phyloP scores from a whole-genome alignment of 805 yeast species.

The Wickerhamomyces queroliae region DNA sequence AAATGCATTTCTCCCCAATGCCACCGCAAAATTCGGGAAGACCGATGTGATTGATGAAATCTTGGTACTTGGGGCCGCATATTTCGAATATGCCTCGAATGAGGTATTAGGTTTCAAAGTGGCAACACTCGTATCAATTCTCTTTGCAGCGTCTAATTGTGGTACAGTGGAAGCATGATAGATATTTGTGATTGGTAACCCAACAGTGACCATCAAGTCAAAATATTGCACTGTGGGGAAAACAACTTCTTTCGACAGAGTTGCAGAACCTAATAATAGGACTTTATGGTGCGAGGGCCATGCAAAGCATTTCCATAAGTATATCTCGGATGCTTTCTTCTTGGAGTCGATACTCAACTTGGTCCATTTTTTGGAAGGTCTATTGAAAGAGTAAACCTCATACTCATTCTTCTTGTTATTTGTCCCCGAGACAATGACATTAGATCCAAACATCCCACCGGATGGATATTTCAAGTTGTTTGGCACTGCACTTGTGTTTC shows the following conservation, averaged over 20 bases:
- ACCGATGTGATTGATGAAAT: constrained; percentile 63
- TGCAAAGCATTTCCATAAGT: constrained; percentile 61
- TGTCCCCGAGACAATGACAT: constrained; percentile 56
- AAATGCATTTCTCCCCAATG: constrained; percentile 69
- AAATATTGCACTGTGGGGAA: constrained; percentile 35
- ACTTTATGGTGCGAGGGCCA: constrained; percentile 80
- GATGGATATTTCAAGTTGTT: constrained; percentile 46
- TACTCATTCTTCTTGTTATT: constrained; percentile 36
- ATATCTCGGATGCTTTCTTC: constrained; percentile 36
- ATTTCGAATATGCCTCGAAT: constrained; percentile 68
- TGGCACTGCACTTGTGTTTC: constrained; percentile 32
- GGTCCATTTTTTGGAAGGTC: constrained; percentile 58
- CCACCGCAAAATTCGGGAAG: constrained; percentile 72
- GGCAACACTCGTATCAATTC: not conserved
- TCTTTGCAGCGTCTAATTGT: constrained; percentile 14
- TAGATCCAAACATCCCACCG: constrained; percentile 62
- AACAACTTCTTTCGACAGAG: constrained; percentile 17
- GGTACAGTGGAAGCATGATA: constrained; percentile 20
- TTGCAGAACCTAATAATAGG: constrained; percentile 45
- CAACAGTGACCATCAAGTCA: constrained; percentile 40
- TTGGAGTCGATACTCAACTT: constrained; percentile 48
- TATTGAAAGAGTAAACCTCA: constrained; percentile 46
- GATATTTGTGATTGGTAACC: constrained; percentile 49
- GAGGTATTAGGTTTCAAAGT: constrained; percentile 15
- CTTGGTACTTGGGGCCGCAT: constrained; percentile 66